Percentiles rank a stretch among this genome's conserved stretches.
phyloP scores from a whole-genome alignment of 1,139 yeast species.

The Suhomyces terraborum region DNA sequence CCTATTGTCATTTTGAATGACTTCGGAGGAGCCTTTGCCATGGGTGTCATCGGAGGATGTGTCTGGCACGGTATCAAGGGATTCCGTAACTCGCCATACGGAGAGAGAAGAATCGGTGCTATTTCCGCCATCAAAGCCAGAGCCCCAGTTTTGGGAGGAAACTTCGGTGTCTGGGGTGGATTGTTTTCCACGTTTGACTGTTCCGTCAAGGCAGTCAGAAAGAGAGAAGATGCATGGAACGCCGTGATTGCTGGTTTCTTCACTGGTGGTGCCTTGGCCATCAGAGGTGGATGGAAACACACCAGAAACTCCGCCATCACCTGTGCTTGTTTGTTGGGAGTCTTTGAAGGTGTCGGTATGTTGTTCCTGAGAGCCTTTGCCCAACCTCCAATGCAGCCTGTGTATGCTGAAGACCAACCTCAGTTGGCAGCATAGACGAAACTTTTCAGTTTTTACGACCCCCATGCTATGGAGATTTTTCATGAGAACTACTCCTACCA shows the following conservation, averaged over 20 bases:
- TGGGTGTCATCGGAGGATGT: slow-evolving; percentile 98
- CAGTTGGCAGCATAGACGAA: slow-evolving; percentile 48
- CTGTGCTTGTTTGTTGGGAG: slow-evolving; percentile 95
- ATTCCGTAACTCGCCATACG: slow-evolving; percentile 94
- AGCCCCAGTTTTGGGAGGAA: slow-evolving; percentile 99
- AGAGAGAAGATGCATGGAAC: slow-evolving; percentile 98
- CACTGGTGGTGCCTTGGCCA: slow-evolving; percentile 97
- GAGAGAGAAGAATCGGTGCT: slow-evolving; percentile 92
- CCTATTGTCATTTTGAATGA: slow-evolving; percentile 94
- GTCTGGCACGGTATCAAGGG: slow-evolving; percentile 99
- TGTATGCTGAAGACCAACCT: slow-evolving; percentile 61
- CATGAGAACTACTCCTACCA: no score
- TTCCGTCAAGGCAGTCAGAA: slow-evolving; percentile 90
- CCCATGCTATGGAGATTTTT: no score
- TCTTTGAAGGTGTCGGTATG: slow-evolving; percentile 97
- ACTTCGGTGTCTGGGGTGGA: slow-evolving; percentile 99
- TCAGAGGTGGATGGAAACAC: slow-evolving; percentile 98
- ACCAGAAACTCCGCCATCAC: slow-evolving; percentile 96
- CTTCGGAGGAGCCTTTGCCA: slow-evolving; percentile 98
- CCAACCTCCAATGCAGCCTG: slow-evolving; percentile 81
- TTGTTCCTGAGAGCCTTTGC: slow-evolving; percentile 92
- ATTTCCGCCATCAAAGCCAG: slow-evolving; percentile 89
- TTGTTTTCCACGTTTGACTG: slow-evolving; percentile 94
- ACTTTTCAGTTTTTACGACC: not conserved
- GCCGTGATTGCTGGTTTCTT: slow-evolving; percentile 98